These are phyloP conservation scores for Pseudogymnoascus sp. DNA, from an alignment of 2,329 filamentous ascomycete species.

Conservation along the genomic window DNA sequence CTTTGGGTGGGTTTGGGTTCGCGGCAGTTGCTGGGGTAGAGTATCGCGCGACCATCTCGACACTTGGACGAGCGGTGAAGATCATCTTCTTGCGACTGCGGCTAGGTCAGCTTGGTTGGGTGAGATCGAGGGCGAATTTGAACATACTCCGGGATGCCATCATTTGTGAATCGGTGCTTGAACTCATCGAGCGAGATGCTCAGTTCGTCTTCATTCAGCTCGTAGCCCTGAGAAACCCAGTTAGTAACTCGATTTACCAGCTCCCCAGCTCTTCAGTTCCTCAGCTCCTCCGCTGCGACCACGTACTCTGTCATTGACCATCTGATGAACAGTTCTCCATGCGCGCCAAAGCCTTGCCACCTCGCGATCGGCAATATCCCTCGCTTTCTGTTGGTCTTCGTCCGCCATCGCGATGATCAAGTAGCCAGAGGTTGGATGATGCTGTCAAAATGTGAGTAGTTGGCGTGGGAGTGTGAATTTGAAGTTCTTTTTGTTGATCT, in stretches of 20 bases:
- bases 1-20: slow-evolving; percentile 59
- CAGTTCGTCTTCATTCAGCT: slow-evolving; percentile 82
- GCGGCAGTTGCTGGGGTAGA: slow-evolving; percentile 61
- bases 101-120: slow-evolving; percentile 14
- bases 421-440: neutral
- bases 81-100: slow-evolving; percentile 72
- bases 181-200: slow-evolving; percentile 81
- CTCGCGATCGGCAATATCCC: slow-evolving; percentile 33
- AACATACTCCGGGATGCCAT: slow-evolving; percentile 69
- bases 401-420: slow-evolving; percentile 16
- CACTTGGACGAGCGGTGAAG: slow-evolving; percentile 79
- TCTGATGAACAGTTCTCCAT: slow-evolving; percentile 88
- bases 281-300: neutral
- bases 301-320: slow-evolving; percentile 82
- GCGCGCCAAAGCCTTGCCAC: slow-evolving; percentile 78
- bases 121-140: neutral
- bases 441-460: neutral
- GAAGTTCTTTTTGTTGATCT: neutral
- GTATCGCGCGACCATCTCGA: slow-evolving; percentile 78
- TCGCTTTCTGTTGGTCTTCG: slow-evolving; percentile 24
- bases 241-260: slow-evolving; percentile 18
- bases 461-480: neutral
- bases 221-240: slow-evolving; percentile 65
- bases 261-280: neutral
- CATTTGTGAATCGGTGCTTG: slow-evolving; percentile 61